Evolutionary conservation across 1,139 yeast species (phyloP).

Genomic region (Groenewaldozyma auringiensis): DNA sequence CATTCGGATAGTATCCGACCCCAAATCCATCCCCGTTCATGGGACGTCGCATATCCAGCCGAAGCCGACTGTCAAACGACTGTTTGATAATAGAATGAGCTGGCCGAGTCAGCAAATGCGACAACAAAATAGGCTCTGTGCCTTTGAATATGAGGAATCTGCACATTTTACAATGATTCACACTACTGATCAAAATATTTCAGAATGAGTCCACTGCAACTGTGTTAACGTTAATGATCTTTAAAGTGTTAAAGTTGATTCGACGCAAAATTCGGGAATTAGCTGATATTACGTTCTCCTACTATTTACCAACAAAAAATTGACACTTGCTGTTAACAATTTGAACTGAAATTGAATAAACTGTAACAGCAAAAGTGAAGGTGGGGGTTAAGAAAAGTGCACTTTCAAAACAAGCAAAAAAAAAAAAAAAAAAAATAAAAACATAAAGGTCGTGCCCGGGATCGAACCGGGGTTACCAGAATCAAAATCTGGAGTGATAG

Average conservation of each 20-base stretch:
- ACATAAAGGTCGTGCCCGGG: slow-evolving; percentile 32
- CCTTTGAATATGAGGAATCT: slow-evolving; percentile 54
- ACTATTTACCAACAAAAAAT: no score
- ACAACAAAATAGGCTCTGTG: slow-evolving; percentile 72
- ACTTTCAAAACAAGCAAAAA: no score
- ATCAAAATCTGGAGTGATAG: slow-evolving; percentile 26
- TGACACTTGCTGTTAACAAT: no score
- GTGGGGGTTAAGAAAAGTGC: no score
- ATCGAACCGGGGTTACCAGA: slow-evolving; percentile 32
- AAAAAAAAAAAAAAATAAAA: neutral
- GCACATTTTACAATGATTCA: slow-evolving; percentile 45
- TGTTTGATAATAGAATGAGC: slow-evolving; percentile 97
- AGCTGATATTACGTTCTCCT: no score
- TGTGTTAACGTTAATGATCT: no score
- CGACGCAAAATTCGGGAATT: no score
- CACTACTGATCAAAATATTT: no score
- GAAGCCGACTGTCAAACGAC: slow-evolving; percentile 80
- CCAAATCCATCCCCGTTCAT: slow-evolving; percentile 98
- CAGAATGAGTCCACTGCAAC: no score
- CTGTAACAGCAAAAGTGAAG: no score
- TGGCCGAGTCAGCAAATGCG: slow-evolving; percentile 84
- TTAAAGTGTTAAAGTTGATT: no score
- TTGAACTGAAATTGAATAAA: no score
- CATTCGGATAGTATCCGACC: slow-evolving; percentile 75
- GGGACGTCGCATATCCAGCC: slow-evolving; percentile 82